Evolutionary conservation across 2,329 filamentous ascomycete genomes (phyloP).

Genomic region (Diaporthe batatas): DNA sequence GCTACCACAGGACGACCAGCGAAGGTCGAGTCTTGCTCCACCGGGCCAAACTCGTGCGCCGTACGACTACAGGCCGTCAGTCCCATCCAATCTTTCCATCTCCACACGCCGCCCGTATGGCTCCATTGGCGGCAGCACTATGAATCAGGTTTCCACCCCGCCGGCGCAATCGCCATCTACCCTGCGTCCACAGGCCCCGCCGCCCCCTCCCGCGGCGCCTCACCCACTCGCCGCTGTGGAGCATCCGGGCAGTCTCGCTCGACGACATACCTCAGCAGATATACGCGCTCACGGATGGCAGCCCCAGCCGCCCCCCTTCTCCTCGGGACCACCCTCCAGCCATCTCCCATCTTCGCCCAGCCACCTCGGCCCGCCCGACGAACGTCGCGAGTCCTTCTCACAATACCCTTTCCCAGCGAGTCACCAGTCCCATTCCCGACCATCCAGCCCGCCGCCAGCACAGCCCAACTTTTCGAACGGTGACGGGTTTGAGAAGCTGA

Average conservation of each 20-base stretch:
- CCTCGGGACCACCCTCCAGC: constrained; percentile 67
- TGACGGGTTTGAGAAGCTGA: constrained; percentile 59
- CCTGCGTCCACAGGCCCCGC: constrained; percentile 74
- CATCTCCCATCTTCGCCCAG: constrained; percentile 70
- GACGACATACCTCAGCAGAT: constrained; percentile 94
- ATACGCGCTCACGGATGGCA: constrained; percentile 91
- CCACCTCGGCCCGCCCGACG: constrained; percentile 63
- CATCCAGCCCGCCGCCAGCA: constrained; percentile 67
- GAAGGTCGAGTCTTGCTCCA: constrained; percentile 77
- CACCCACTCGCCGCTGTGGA: constrained; percentile 73
- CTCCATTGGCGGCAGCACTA: constrained; percentile 77
- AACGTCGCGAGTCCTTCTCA: constrained; percentile 69
- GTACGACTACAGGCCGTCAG: constrained; percentile 80
- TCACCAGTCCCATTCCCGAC: constrained; percentile 65
- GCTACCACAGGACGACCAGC: constrained; percentile 85
- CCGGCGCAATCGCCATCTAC: constrained; percentile 79
- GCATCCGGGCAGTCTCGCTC: constrained; percentile 77
- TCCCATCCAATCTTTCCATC: constrained; percentile 84
- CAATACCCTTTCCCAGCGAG: constrained; percentile 64
- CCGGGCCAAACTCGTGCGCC: constrained; percentile 64
- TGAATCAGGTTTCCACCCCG: constrained; percentile 27
- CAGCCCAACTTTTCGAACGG: constrained; percentile 64
- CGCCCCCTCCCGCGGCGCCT: constrained; percentile 63
- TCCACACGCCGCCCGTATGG: constrained; percentile 85
- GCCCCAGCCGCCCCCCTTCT: constrained; percentile 71